Conservation (phyloP, 148 eudicot species). For the Hydrangea macrophylla region DNA sequence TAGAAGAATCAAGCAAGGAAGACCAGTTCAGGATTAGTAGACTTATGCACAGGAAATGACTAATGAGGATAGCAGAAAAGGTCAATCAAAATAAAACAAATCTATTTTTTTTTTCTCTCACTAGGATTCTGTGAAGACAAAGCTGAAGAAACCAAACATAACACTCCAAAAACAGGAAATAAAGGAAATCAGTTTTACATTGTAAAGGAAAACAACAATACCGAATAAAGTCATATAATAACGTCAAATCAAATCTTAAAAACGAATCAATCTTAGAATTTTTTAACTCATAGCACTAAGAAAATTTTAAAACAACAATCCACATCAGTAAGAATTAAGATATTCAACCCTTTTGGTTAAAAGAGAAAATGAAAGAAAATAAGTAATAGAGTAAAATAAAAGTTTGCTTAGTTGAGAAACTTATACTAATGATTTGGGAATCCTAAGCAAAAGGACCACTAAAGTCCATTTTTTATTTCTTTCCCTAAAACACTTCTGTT, state of each 20-base stretch:
- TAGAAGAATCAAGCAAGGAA: constrained; percentile 20
- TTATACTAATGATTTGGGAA: too few relatives aligned
- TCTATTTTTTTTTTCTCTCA: constrained; percentile 16
- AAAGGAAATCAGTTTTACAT: constrained; percentile 33
- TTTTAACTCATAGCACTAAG: not conserved
- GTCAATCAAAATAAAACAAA: constrained; percentile 23
- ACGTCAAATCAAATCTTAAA: constrained; percentile 30
- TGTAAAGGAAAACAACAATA: constrained; percentile 20
- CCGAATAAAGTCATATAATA: constrained; percentile 12
- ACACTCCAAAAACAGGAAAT: constrained; percentile 56
- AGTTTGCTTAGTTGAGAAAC: not conserved
- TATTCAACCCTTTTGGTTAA: too few relatives aligned
- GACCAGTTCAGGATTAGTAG: constrained; percentile 16
- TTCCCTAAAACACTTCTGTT: constrained; percentile 11
- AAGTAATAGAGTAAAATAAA: too few relatives aligned
- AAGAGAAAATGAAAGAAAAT: constrained; percentile 7
- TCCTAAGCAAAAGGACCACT: too few relatives aligned
- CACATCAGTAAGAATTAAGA: not conserved
- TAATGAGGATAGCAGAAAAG: constrained; percentile 13
- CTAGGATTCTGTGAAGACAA: constrained; percentile 48
- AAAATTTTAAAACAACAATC: not conserved
- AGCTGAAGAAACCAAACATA: constrained; percentile 40
- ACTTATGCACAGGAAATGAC: constrained; percentile 1
- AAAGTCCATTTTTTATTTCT: not conserved
- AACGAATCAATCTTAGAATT: constrained; percentile 13